These are phyloP conservation scores for Aleurites moluccanus DNA, from an alignment of 441 rosid species.

Conservation along the genomic window DNA sequence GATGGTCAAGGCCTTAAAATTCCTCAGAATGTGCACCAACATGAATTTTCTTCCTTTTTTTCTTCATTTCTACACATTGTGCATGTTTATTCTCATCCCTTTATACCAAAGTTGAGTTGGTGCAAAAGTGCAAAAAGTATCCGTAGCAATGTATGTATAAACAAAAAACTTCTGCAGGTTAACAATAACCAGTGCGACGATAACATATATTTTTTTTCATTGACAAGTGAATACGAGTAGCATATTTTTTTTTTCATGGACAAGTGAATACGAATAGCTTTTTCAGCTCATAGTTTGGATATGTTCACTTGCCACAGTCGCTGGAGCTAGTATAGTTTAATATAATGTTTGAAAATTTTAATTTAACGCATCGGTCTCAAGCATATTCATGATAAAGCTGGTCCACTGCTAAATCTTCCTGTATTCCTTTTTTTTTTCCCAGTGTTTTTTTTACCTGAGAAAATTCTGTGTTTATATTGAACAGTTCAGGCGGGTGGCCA, in stretches of 20 bases:
- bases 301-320: too few relatives aligned
- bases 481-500: slow-evolving; percentile 99
- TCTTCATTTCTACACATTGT: not conserved
- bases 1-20: not conserved
- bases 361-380: slow-evolving; percentile 1
- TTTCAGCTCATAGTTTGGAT: not conserved
- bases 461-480: slow-evolving; percentile 35
- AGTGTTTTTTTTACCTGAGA: slow-evolving; percentile 36
- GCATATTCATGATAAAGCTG: not conserved
- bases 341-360: not conserved
- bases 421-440: not conserved
- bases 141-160: not conserved
- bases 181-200: not conserved
- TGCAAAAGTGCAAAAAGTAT: not conserved
- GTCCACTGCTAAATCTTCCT: slow-evolving; percentile 1
- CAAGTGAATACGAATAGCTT: not conserved
- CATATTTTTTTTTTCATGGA: not conserved
- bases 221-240: too few relatives aligned
- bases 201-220: too few relatives aligned
- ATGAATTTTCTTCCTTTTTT: not conserved
- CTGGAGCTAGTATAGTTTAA: too few relatives aligned
- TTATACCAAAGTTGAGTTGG: not conserved
- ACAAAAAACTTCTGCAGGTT: not conserved
- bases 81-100: not conserved
- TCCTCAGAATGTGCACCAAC: not conserved